phyloP scores from a whole-genome alignment of 306 rosid genomes.

The Gastrolobium bilobum region DNA sequence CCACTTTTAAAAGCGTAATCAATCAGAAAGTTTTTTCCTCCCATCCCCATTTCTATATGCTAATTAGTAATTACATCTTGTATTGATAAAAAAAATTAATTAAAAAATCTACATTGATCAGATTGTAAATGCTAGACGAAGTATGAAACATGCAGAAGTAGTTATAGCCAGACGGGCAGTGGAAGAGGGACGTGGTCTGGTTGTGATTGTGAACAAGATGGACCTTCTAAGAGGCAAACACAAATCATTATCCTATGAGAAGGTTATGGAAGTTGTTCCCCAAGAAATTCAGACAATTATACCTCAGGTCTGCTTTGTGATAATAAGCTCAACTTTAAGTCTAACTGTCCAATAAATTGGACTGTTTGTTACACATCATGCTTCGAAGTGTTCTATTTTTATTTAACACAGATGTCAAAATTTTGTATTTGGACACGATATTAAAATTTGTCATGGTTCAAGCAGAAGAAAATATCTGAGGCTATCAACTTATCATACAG shows the following conservation, averaged over 20 bases:
- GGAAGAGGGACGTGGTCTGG: conserved; percentile 98
- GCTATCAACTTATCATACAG: conserved; percentile 16
- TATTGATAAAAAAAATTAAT: conserved; percentile 42
- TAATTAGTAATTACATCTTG: conserved; percentile 15
- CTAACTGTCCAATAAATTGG: conserved; percentile 34
- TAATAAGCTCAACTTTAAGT: conserved; percentile 33
- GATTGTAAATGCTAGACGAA: conserved; percentile 81
- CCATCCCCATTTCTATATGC: conserved; percentile 19
- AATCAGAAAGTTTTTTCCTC: neutral
- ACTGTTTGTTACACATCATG: neutral
- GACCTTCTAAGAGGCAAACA: conserved; percentile 79
- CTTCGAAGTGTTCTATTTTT: conserved; percentile 29
- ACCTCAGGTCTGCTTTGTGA: conserved; percentile 75
- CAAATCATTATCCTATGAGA: conserved; percentile 58
- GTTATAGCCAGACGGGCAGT: conserved; percentile 94
- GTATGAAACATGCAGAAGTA: conserved; percentile 94
- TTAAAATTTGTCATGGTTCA: conserved; percentile 27
- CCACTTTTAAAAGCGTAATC: conserved; percentile 30
- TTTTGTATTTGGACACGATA: conserved; percentile 29
- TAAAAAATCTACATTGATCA: conserved; percentile 47
- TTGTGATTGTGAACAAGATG: conserved; percentile 98
- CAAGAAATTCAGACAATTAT: conserved; percentile 85
- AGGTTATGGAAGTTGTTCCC: conserved; percentile 85
- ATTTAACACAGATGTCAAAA: conserved; percentile 5
- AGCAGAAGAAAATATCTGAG: conserved; percentile 26